These are phyloP conservation scores for Claviceps monticola DNA, from an alignment of 2,329 filamentous ascomycete species.

Conservation along the genomic window DNA sequence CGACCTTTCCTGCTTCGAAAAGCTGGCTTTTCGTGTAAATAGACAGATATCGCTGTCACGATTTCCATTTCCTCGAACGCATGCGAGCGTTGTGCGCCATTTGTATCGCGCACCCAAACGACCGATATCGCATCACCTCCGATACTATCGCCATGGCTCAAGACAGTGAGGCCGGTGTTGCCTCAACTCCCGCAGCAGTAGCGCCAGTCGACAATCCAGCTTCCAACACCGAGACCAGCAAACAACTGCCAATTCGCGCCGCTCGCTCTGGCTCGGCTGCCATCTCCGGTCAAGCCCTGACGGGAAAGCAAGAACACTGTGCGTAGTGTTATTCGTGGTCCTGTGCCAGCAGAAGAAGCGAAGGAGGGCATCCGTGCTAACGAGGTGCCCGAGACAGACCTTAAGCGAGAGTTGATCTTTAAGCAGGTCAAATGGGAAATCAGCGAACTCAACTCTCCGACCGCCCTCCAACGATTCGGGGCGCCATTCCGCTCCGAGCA, in stretches of 20 bases:
- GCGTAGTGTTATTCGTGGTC: conserved; percentile 18
- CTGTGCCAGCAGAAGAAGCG: not conserved
- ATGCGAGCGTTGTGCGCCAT: too few relatives aligned
- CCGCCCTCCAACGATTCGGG: conserved; percentile 85
- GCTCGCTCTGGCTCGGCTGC: conserved; percentile 17
- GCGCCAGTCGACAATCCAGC: not conserved
- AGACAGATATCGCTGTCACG: not conserved
- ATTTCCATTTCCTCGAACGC: not conserved
- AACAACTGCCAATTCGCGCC: conserved; percentile 17
- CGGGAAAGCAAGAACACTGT: conserved; percentile 98
- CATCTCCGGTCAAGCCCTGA: conserved; percentile 43
- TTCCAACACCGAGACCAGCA: conserved; percentile 7
- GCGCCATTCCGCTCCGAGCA: conserved; percentile 88
- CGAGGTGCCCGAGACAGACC: conserved; percentile 40
- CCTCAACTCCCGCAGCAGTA: not conserved
- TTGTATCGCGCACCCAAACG: not conserved
- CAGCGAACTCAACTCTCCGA: conserved; percentile 83
- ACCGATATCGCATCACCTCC: not conserved
- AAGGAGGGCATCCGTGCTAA: conserved; percentile 9
- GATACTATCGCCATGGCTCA: conserved; percentile 2
- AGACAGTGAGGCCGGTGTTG: not conserved
- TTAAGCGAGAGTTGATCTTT: conserved; percentile 88
- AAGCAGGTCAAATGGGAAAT: conserved; percentile 87
- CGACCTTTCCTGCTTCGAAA: not conserved
- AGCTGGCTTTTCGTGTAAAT: not conserved